phyloP scores from a whole-genome alignment of 257 asterid genomes.

The Orobanche coerulescens region DNA sequence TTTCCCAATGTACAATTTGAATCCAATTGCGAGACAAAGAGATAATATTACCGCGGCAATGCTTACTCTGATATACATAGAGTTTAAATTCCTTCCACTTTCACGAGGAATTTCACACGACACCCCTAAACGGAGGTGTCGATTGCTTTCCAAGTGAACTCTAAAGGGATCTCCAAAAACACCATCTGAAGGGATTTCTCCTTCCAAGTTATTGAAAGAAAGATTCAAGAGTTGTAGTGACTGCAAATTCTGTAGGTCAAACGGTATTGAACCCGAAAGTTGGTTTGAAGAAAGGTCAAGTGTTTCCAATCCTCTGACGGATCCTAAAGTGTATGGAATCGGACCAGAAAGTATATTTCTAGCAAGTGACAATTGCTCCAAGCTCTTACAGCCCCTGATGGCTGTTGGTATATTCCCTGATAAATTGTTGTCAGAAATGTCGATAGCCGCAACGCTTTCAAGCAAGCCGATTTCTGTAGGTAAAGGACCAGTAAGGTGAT shows the following conservation, averaged over 20 bases:
- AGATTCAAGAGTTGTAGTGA: conserved; percentile 39
- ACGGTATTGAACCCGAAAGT: conserved; percentile 36
- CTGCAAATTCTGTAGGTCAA: conserved; percentile 25
- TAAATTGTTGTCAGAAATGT: conserved; percentile 37
- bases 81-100: conserved; percentile 11
- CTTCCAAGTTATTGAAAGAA: conserved; percentile 46
- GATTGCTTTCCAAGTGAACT: conserved; percentile 41
- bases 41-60: conserved; percentile 14
- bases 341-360: conserved; percentile 37
- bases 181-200: conserved; percentile 38
- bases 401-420: conserved; percentile 38
- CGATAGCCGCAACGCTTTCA: conserved; percentile 28
- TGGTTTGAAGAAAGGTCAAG: conserved; percentile 54
- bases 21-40: conserved; percentile 16
- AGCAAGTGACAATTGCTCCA: conserved; percentile 35
- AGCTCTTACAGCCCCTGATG: conserved; percentile 38
- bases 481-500: conserved; percentile 37
- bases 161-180: conserved; percentile 34
- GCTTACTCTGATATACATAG: conserved; percentile 10
- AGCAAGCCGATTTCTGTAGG: conserved; percentile 39
- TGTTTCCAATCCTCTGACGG: conserved; percentile 37
- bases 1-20: conserved; percentile 16
- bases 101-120: conserved; percentile 8
- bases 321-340: conserved; percentile 38
- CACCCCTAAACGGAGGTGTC: conserved; percentile 26